A percentile compares a stretch with the other conserved stretches of the same genome.
phyloP scores from a whole-genome alignment of 1,139 yeast genomes.

The Debaryomyces nepalensis region DNA sequence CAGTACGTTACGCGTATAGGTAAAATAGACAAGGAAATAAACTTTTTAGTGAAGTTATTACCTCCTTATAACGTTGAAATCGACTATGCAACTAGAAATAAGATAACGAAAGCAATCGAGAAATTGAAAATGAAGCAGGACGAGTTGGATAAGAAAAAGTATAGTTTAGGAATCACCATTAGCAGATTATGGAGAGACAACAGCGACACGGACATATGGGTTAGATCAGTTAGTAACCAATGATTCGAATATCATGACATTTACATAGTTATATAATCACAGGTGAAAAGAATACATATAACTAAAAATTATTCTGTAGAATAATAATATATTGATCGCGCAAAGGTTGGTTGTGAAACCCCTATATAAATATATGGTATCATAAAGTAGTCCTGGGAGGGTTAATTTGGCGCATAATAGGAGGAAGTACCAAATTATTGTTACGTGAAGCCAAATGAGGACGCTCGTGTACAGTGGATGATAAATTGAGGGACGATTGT shows the following conservation, averaged over 20 bases:
- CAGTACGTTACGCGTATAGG: constrained; percentile 35
- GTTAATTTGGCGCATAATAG: constrained; percentile 1
- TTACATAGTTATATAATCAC: constrained; percentile 6
- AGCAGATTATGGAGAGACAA: constrained; percentile 51
- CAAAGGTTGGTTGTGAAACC: constrained; percentile 2
- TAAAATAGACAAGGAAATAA: constrained; percentile 49
- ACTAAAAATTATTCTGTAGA: background rate
- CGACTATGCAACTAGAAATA: constrained; percentile 47
- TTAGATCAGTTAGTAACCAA: constrained; percentile 27
- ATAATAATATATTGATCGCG: background rate
- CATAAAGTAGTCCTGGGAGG: constrained; percentile 2
- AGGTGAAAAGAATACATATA: constrained; percentile 4
- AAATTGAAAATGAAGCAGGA: constrained; percentile 47
- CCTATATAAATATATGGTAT: background rate
- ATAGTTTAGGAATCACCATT: constrained; percentile 47
- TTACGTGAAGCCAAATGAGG: constrained; percentile 7
- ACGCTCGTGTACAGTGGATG: constrained; percentile 1
- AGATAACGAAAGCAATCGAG: constrained; percentile 49
- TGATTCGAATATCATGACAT: background rate
- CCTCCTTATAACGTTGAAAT: constrained; percentile 54
- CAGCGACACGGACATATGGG: constrained; percentile 53
- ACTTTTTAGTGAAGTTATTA: constrained; percentile 42
- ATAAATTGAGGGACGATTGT: constrained; percentile 11
- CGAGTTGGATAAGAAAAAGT: constrained; percentile 49
- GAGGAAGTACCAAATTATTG: constrained; percentile 8